phyloP scores from a whole-genome alignment of 768 basidiomycete genomes.

The Tylopilus subfusipes region DNA sequence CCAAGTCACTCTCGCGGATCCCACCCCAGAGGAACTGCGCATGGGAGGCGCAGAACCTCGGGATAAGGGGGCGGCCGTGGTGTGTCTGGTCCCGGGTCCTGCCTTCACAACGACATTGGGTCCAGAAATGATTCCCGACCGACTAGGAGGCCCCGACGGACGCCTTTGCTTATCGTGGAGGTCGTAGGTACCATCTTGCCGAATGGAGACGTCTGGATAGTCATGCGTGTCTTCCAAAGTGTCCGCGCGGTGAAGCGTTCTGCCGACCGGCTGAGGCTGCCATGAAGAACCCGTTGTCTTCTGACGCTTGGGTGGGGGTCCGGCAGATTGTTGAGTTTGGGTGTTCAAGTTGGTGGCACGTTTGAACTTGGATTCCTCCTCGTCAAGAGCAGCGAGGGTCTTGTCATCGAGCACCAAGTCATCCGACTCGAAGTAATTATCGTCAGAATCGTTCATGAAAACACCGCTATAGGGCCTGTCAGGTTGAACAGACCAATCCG shows the following conservation, averaged over 20 bases:
- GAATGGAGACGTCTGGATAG: slow-evolving; percentile 62
- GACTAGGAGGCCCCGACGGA: slow-evolving; percentile 11
- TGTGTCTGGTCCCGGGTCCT: slow-evolving; percentile 6
- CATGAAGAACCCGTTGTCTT: slow-evolving; percentile 49
- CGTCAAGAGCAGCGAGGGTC: slow-evolving; percentile 58
- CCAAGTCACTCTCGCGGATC: slow-evolving; percentile 5
- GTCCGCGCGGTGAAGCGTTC: slow-evolving; percentile 20
- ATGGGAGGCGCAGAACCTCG: slow-evolving; percentile 11
- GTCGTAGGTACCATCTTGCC: slow-evolving; percentile 54
- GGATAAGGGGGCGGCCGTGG: slow-evolving; percentile 9
- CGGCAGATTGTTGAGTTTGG: slow-evolving; percentile 26
- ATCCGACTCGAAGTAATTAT: slow-evolving; percentile 62
- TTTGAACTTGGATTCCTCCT: slow-evolving; percentile 45
- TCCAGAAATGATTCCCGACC: slow-evolving; percentile 9
- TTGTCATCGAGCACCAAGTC: slow-evolving; percentile 62
- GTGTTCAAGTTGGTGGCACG: slow-evolving; percentile 19
- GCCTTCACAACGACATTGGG: slow-evolving; percentile 6
- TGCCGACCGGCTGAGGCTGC: slow-evolving; percentile 35
- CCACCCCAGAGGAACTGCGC: slow-evolving; percentile 11
- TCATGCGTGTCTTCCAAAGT: slow-evolving; percentile 44
- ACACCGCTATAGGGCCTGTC: not conserved
- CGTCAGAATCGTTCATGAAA: slow-evolving; percentile 63
- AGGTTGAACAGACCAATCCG: not conserved
- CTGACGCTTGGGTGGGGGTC: slow-evolving; percentile 52
- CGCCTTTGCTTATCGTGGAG: slow-evolving; percentile 30